Percentiles rank a stretch among this genome's conserved stretches.
phyloP scores from a whole-genome alignment of 257 asterid genomes.

The Solanum piurae region DNA sequence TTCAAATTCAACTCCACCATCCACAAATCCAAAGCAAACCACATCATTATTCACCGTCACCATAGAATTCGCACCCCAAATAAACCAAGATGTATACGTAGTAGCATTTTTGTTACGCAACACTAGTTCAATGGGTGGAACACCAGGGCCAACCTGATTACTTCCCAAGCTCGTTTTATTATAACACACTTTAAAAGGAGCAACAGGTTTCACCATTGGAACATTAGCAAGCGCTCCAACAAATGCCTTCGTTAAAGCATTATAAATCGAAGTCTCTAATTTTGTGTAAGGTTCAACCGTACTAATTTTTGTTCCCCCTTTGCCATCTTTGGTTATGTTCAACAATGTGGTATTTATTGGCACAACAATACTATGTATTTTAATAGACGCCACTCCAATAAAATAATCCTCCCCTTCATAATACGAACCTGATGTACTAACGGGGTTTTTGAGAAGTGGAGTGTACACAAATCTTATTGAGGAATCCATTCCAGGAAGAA shows the following conservation, averaged over 20 bases:
- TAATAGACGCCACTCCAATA: constrained; percentile 9
- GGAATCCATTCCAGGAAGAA: neutral
- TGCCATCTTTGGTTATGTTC: neutral
- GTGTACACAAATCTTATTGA: constrained; percentile 3
- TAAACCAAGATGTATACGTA: neutral
- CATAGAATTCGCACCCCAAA: constrained; percentile 9
- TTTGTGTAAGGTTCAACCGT: neutral
- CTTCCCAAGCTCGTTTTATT: constrained; percentile 17
- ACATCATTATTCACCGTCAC: neutral
- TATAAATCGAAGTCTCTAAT: neutral
- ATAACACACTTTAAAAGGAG: constrained; percentile 45
- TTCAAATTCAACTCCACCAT: neutral
- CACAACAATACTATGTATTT: neutral
- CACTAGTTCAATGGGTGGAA: constrained; percentile 39
- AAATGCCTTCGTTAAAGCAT: constrained; percentile 14
- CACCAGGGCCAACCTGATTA: constrained; percentile 22
- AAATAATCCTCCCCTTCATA: constrained; percentile 24
- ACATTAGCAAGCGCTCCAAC: constrained; percentile 22
- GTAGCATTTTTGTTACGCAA: constrained; percentile 1
- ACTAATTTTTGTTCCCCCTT: neutral
- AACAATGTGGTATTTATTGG: neutral
- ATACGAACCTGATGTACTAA: constrained; percentile 10
- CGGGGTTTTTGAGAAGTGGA: constrained; percentile 25
- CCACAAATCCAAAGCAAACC: constrained; percentile 8
- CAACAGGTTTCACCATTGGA: constrained; percentile 21